phyloP scores from a whole-genome alignment of 2,329 filamentous ascomycete species.

The Verticillium klebahnii region DNA sequence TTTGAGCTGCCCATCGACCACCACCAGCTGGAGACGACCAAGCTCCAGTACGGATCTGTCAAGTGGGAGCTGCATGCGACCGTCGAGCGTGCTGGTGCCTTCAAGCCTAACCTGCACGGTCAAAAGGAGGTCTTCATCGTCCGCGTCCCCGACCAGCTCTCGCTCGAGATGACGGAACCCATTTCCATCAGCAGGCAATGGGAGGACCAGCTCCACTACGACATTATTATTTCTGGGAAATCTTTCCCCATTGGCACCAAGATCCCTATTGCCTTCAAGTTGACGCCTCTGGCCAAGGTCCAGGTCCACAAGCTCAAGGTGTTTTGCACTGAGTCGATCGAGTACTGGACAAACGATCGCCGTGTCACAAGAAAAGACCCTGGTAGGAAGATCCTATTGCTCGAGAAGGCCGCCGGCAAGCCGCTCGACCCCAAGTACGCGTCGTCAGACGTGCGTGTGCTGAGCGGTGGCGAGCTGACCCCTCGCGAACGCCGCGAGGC shows the following conservation, averaged over 20 bases:
- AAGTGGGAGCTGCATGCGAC: conserved; percentile 84
- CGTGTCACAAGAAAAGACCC: conserved; percentile 81
- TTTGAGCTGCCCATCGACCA: conserved; percentile 91
- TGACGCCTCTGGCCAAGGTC: conserved; percentile 88
- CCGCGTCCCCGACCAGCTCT: conserved; percentile 80
- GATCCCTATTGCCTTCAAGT: conserved; percentile 89
- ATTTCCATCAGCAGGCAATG: conserved; percentile 91
- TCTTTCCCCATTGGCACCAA: conserved; percentile 85
- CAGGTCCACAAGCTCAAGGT: conserved; percentile 92
- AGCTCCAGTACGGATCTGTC: conserved; percentile 79
- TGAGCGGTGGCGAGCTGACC: conserved; percentile 74
- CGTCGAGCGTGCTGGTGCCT: conserved; percentile 81
- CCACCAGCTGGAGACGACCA: conserved; percentile 82
- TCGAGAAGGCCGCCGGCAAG: conserved; percentile 83
- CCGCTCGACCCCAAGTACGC: conserved; percentile 68
- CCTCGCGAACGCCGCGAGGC: conserved; percentile 42
- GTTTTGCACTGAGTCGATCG: conserved; percentile 82
- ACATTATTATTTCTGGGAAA: conserved; percentile 94
- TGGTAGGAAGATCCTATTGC: conserved; percentile 76
- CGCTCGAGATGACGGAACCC: conserved; percentile 84
- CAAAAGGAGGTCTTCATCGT: conserved; percentile 79
- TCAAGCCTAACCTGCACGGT: conserved; percentile 82
- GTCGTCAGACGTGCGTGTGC: conserved; percentile 69
- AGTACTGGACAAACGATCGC: conserved; percentile 85
- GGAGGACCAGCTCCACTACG: conserved; percentile 94